A percentile compares a stretch with the other conserved stretches of the same genome.
These are phyloP conservation scores for Podila horticola DNA, from an alignment of 192 early-diverging fungal species.

Conservation along the genomic window DNA sequence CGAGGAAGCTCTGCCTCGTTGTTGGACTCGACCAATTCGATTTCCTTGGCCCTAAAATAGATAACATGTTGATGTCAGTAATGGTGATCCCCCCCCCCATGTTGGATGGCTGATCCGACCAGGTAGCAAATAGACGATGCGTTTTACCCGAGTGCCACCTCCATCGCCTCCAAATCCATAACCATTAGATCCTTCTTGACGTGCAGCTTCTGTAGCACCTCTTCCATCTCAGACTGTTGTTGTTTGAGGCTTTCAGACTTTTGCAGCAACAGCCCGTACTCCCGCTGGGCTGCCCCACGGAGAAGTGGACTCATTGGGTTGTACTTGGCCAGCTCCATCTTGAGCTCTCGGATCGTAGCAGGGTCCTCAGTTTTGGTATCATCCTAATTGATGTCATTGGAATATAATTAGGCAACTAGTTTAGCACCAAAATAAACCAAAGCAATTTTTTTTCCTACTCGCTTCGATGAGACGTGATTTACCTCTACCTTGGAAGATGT, in stretches of 20 bases:
- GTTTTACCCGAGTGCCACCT: conserved; percentile 6
- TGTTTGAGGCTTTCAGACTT: background rate
- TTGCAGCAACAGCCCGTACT: conserved; percentile 12
- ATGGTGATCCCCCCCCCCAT: background rate
- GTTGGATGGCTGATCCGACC: background rate
- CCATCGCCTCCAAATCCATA: conserved; percentile 19
- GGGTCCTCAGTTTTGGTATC: background rate
- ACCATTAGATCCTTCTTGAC: conserved; percentile 17
- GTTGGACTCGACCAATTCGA: background rate
- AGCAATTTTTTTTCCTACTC: no score
- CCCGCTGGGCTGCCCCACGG: conserved; percentile 14
- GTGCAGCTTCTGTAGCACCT: background rate
- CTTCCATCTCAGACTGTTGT: conserved; percentile 1
- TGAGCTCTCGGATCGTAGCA: conserved; percentile 9
- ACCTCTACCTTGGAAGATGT: no score
- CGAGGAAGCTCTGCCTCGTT: conserved; percentile 6
- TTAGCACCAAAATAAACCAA: background rate
- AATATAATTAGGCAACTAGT: no score
- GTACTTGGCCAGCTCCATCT: conserved; percentile 23
- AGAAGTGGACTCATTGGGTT: conserved; percentile 16
- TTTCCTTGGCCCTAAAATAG: conserved; percentile 34
- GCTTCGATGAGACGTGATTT: no score
- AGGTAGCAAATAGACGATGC: background rate
- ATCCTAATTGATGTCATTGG: background rate
- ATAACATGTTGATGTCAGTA: background rate